A percentile compares a stretch with the other conserved stretches of the same genome.
Conservation (phyloP, 129 eudicot genomes). For the Daucus carota region DNA sequence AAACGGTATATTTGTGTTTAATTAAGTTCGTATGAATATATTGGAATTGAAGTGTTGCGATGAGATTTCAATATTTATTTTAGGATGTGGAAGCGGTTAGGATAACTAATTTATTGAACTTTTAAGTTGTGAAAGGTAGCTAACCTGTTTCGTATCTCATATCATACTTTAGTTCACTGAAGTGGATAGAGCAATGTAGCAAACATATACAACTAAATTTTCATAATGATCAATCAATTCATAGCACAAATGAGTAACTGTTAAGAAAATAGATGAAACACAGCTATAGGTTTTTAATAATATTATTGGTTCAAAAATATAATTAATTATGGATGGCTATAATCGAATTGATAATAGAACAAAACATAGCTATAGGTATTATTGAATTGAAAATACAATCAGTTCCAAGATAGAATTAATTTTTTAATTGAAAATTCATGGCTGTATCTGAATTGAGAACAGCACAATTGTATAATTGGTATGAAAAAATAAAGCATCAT, state of each 20-base stretch:
- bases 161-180: neutral
- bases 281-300: too few relatives aligned
- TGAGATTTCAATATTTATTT: neutral
- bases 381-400: neutral
- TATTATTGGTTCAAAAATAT: too few relatives aligned
- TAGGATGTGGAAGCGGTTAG: neutral
- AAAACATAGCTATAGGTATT: neutral
- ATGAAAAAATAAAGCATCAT: too few relatives aligned
- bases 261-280: too few relatives aligned
- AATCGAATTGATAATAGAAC: neutral
- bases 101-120: neutral
- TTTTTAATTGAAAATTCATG: too few relatives aligned
- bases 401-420: too few relatives aligned
- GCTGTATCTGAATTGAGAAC: too few relatives aligned
- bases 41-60: neutral
- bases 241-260: neutral
- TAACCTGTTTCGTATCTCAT: neutral
- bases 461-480: too few relatives aligned
- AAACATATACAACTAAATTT: neutral
- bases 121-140: neutral
- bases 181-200: neutral
- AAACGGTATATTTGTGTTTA: slow-evolving; percentile 31
- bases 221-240: neutral
- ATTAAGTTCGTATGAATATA: neutral
- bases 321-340: too few relatives aligned